These are phyloP conservation scores for Drechslerella stenobrocha DNA, from an alignment of 2,329 filamentous ascomycete genomes.

Conservation along the genomic window DNA sequence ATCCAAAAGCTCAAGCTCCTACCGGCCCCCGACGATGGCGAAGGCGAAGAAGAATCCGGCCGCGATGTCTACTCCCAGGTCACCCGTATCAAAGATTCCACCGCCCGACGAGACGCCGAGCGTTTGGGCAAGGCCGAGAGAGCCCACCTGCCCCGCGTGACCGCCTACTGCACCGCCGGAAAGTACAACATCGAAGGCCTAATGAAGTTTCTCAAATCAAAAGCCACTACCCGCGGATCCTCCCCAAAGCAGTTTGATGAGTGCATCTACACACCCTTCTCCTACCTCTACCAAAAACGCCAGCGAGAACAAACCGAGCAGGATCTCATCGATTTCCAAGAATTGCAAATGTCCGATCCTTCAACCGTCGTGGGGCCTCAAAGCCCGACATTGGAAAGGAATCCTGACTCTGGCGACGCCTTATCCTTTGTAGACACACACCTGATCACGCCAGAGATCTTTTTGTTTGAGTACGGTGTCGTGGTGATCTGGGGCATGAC, in stretches of 20 bases:
- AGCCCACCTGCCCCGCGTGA: constrained; percentile 82
- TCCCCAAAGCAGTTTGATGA: constrained; percentile 94
- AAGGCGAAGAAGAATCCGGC: constrained; percentile 82
- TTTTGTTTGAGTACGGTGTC: constrained; percentile 95
- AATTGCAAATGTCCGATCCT: constrained; percentile 54
- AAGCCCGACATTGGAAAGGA: constrained; percentile 38
- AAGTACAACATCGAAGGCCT: constrained; percentile 87
- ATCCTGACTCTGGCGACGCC: constrained; percentile 55
- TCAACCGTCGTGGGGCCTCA: constrained; percentile 25
- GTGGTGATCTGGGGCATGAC: constrained; percentile 99
- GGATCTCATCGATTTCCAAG: constrained; percentile 67
- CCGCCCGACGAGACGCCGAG: constrained; percentile 86
- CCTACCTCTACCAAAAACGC: constrained; percentile 71
- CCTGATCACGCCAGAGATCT: constrained; percentile 83
- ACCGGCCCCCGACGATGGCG: constrained; percentile 81
- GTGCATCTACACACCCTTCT: constrained; percentile 83
- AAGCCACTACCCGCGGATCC: constrained; percentile 73
- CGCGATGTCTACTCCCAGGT: constrained; percentile 97
- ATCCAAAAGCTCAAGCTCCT: constrained; percentile 97
- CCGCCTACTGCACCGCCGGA: constrained; percentile 93
- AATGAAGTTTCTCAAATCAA: constrained; percentile 86
- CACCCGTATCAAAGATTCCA: constrained; percentile 95
- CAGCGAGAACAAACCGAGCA: constrained; percentile 70
- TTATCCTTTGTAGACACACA: constrained; percentile 51
- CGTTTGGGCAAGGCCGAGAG: constrained; percentile 90